These are phyloP conservation scores for Pestalotiopsis sp. DNA, from an alignment of 2,329 filamentous ascomycete genomes.

Conservation along the genomic window DNA sequence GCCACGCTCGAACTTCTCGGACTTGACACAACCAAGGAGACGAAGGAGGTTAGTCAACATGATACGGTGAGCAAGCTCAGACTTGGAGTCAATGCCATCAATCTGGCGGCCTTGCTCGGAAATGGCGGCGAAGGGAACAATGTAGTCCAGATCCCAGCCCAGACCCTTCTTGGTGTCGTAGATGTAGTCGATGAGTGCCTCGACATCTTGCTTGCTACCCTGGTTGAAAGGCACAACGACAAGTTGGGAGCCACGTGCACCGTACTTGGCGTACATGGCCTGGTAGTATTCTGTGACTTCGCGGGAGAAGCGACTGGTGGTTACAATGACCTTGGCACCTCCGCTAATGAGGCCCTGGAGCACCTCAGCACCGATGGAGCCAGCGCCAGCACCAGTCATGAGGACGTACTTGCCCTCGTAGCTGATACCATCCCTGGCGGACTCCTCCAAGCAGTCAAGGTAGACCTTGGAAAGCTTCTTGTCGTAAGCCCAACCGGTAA, in stretches of 20 bases:
- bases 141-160: slow-evolving; percentile 96
- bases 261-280: slow-evolving; percentile 94
- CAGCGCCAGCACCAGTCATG: slow-evolving; percentile 97
- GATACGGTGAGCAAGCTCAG: slow-evolving; percentile 96
- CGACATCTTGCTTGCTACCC: slow-evolving; percentile 96
- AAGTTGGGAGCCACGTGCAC: slow-evolving; percentile 91
- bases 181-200: slow-evolving; percentile 92
- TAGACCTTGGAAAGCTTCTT: slow-evolving; percentile 96
- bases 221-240: slow-evolving; percentile 99
- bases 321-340: slow-evolving; percentile 95
- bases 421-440: slow-evolving; percentile 83
- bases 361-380: slow-evolving; percentile 96
- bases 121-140: slow-evolving; percentile 96
- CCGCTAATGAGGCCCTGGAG: slow-evolving; percentile 94
- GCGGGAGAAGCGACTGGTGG: slow-evolving; percentile 93
- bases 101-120: slow-evolving; percentile 98
- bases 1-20: slow-evolving; percentile 82
- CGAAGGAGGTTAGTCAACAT: slow-evolving; percentile 98
- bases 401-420: slow-evolving; percentile 95
- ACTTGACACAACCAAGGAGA: slow-evolving; percentile 87
- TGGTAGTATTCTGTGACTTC: slow-evolving; percentile 99
- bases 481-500: slow-evolving; percentile 98
- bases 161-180: slow-evolving; percentile 96
- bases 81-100: slow-evolving; percentile 94
- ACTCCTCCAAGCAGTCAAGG: slow-evolving; percentile 87